Evolutionary conservation across 164 flowering plant species (phyloP).

Genomic region (Macadamia tetraphylla): DNA sequence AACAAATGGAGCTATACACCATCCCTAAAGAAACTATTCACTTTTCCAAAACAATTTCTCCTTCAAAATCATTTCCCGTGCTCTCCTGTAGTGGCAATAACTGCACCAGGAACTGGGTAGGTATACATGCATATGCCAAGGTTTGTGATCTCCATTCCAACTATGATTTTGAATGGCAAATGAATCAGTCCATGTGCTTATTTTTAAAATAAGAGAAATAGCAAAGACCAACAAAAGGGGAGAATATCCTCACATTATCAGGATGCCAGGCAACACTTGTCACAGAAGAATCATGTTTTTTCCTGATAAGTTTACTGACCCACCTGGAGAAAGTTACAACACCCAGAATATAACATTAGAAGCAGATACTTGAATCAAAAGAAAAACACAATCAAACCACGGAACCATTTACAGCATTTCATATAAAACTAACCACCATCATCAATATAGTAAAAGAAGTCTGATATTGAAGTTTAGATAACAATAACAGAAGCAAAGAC

Average conservation of each 20-base stretch:
- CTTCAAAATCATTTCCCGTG: no score
- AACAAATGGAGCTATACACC: no score
- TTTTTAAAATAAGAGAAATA: neutral
- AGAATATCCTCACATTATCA: conserved; percentile 59
- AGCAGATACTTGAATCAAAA: neutral
- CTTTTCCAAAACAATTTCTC: no score
- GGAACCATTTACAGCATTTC: no score
- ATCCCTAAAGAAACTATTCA: no score
- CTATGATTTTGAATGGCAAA: neutral
- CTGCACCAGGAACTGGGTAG: no score
- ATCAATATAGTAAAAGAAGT: no score
- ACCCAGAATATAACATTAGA: conserved; percentile 1
- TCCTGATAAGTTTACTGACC: conserved; percentile 96
- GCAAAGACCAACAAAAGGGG: conserved; percentile 1
- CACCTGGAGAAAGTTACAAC: conserved; percentile 55
- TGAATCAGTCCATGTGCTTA: neutral
- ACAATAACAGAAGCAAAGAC: no score
- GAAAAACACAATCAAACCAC: no score
- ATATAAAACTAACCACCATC: neutral
- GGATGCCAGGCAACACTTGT: conserved; percentile 99
- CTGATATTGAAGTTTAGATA: no score
- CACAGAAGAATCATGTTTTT: conserved; percentile 89
- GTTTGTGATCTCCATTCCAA: neutral
- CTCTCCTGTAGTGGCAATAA: no score
- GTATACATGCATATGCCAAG: no score